Evolutionary conservation across 495 filamentous ascomycete species (phyloP), one percentile per base, ranked within the genome.

Genomic region (Penicillium taxi): DNA sequence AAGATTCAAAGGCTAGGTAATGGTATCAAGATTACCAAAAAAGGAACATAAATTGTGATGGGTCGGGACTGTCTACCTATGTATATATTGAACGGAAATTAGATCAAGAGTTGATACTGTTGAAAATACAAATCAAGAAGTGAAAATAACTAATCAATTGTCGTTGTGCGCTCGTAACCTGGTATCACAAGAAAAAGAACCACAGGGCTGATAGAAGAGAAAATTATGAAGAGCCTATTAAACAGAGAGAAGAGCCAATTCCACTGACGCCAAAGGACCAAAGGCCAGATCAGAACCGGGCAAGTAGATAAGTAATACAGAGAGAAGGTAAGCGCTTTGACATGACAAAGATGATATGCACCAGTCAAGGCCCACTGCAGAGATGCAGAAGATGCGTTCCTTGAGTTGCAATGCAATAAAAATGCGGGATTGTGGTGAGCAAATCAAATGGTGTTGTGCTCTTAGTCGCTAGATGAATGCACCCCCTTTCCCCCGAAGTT

Each of bases 111-210:
- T 6, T 6, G 23, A 25, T 25, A 45, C 54, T 52, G 47, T 55
- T 47, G 48, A 55, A 59, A 55, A 55, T 58, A 59, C 48, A 59
- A 46, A 42, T 47, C 46, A 38, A 63, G 53, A 54, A 56, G 45
- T 35, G 48, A 57, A 44, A 50, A 37, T 4, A 19, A 16, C 30
- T 26, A 25, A 28, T 18, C n/a, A 41, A 17, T 21, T 43, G 32
- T 59, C 59, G 44, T 56, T 48, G 36, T 26, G 28, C 33, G 59
- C 53, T 58, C 52, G 42, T 63, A 60, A 55, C 50, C 51, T 64
- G 61, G 58, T 64, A 62, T 64, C 57, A 50, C 48, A 45, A 36
- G 22, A 17, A 23, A 29, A 7, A 8, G 24, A 24, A 20, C 23
- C 9, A 18, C 11, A 26, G 23, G 28, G 14, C 16, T 23, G 31